Evolutionary conservation across 129 eudicot genomes (phyloP), one percentile per base, ranked within the genome.

Genomic region (Flaveria sonorensis): DNA sequence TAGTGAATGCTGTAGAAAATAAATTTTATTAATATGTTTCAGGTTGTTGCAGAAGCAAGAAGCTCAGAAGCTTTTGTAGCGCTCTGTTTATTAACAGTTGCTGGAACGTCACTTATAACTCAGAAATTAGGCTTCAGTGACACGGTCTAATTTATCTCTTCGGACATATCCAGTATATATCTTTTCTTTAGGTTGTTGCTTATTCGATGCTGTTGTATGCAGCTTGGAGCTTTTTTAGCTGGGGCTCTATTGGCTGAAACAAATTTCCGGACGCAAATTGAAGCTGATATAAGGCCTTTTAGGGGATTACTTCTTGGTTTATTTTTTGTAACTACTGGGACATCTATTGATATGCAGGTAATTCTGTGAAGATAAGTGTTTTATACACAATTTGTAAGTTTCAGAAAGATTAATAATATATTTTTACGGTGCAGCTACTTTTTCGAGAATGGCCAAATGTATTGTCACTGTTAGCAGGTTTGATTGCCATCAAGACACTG

Each of bases 61-160:
- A 94, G 99, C 83, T 94, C 99, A 13, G 99, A 94, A 79, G 99
- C 99, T 65, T 94, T 94, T 80, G 96, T 94, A 67, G 99, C 99
- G 8, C 99, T 94, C 26, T 94, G 99, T 86, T 83, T 94, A 70
- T 90, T 94, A 71, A 94, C 97, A 53, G 97, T 94, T 75, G 97
- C 99, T 6, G 99, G 99, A 83, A 94, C 99, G 48, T 94, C 99
- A 80, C 99, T 94, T 73, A 36, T 89, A 75, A 94, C 99, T 23
- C 99, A 94, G 84, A 86, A 87, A 85, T 82, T 94, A 87, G 99
- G 99, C 80, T 94, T 94, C 79, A 94, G 99, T 85, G 99, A 94
- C 81, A 94, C 99, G 88, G 99, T 94, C 74, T 68, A 84, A 67
- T 74, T 65, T 65, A 69, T 59, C 47, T 30, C 21, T 74, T 21